Conservation (phyloP, 139 green algal species). For the Asterochloris erici region DNA sequence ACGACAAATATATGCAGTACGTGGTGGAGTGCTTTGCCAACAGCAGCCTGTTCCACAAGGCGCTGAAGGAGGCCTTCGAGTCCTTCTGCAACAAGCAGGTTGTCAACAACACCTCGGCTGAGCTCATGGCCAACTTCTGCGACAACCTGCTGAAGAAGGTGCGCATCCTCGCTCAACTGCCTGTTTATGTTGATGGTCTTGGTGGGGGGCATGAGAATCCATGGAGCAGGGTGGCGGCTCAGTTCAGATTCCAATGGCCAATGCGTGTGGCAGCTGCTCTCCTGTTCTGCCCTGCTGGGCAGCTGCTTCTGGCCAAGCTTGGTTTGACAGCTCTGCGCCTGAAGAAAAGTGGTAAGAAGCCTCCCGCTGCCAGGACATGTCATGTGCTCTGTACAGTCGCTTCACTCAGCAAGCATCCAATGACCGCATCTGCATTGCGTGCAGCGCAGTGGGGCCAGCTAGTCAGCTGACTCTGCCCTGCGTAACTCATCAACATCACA, state of each 20-base stretch:
- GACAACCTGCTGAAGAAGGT: slow-evolving; percentile 97
- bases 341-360: neutral
- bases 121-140: slow-evolving; percentile 98
- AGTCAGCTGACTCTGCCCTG: no score
- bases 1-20: slow-evolving; percentile 91
- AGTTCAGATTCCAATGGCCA: no score
- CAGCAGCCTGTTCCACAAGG: slow-evolving; percentile 93
- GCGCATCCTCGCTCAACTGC: neutral
- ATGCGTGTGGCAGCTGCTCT: neutral
- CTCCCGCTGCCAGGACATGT: no score
- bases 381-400: no score
- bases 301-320: neutral
- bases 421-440: no score
- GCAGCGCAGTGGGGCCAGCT: no score
- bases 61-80: slow-evolving; percentile 98
- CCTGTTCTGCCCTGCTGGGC: neutral
- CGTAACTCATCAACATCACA: no score
- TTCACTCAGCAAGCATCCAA: no score
- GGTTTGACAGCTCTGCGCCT: neutral
- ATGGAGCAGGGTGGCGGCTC: no score
- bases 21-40: slow-evolving; percentile 68
- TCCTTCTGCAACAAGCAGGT: slow-evolving; percentile 97
- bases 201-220: no score
- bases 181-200: neutral
- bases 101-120: slow-evolving; percentile 72